Evolutionary conservation across 2,329 filamentous ascomycete species (phyloP), one percentile per base, ranked within the genome.

Genomic region (Fusarium sp.): DNA sequence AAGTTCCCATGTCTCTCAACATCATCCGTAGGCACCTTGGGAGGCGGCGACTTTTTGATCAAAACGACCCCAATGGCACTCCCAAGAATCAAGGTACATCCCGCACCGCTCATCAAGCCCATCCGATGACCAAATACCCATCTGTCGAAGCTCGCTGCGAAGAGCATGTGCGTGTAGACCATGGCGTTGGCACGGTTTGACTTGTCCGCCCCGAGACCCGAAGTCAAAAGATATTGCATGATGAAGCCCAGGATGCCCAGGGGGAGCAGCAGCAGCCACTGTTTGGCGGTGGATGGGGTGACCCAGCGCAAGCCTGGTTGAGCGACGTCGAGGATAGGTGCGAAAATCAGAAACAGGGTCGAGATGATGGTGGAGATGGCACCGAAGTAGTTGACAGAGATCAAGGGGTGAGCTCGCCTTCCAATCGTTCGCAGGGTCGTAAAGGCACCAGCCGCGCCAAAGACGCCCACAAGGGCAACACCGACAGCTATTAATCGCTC

Each of bases 161-260:
- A 90, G 40, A 90, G 78, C 84, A 90, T 89, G 54, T 89, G 86
- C 8, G 88, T 89, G 68, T 89, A 90, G 6, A 89, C 82, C 88
- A 91, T 90, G 62, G 86, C 84, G 18, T 87, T 89, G 9, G 89
- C 88, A 50, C 87, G 82, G 74, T 90, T 89, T 22, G 87, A 87
- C 71, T 92, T 92, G 78, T 95, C 93, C 70, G 92, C 90, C 27
- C 92, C 84, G 57, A 98, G 83, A 0, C 94, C 94, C 1, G 90
- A 89, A 1, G 95, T 96, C 20, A 97, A 85, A n/a, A 97, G 86
- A 75, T 94, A 94, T 87, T 98, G 95, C 89, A 96, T 93, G 24
- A 93, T 81, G 79, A 98, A 96, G 1, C 95, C 95, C 73, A 92
- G 92, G 0, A 90, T 78, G 0, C 93, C 94, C 5, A 97, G 84